Percentiles rank a stretch among this genome's conserved stretches.
These are phyloP conservation scores for Wallacemonas collosoma DNA, from an alignment of 208 protist species.

Conservation along the genomic window DNA sequence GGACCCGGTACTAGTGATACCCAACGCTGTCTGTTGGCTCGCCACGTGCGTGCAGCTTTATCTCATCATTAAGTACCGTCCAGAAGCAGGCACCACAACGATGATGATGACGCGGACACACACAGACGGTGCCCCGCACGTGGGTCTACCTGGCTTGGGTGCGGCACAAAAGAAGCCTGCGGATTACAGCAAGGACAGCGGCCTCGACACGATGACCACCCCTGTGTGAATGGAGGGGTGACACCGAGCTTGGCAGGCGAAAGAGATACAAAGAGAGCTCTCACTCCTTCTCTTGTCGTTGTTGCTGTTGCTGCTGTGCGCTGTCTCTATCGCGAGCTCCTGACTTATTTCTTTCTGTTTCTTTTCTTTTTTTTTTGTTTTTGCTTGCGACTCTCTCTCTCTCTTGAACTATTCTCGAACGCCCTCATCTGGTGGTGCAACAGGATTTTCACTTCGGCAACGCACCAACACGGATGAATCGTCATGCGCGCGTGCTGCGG, in stretches of 20 bases:
- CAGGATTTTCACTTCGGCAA: too few relatives aligned
- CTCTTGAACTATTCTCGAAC: too few relatives aligned
- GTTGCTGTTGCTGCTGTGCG: too few relatives aligned
- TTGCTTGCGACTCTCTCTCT: too few relatives aligned
- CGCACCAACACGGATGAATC: too few relatives aligned
- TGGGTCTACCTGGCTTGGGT: background rate
- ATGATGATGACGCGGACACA: background rate
- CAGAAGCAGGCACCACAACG: background rate
- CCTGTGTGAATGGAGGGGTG: background rate
- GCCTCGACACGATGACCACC: background rate
- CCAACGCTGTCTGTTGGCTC: slow-evolving; percentile 8
- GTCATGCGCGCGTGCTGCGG: too few relatives aligned
- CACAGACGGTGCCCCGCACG: background rate
- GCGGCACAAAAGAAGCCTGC: background rate
- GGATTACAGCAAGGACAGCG: background rate
- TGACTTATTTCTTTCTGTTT: too few relatives aligned
- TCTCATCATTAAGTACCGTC: slow-evolving; percentile 18
- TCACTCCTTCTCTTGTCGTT: too few relatives aligned
- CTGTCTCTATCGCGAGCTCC: too few relatives aligned
- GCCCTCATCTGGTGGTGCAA: too few relatives aligned
- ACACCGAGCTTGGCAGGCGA: background rate
- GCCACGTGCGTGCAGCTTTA: slow-evolving; percentile 16
- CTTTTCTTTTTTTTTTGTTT: too few relatives aligned
- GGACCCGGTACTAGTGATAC: slow-evolving; percentile 19
- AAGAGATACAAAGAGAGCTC: too few relatives aligned